Evolutionary conservation across 768 basidiomycete species (phyloP).

Genomic region (Suillus luteus): DNA sequence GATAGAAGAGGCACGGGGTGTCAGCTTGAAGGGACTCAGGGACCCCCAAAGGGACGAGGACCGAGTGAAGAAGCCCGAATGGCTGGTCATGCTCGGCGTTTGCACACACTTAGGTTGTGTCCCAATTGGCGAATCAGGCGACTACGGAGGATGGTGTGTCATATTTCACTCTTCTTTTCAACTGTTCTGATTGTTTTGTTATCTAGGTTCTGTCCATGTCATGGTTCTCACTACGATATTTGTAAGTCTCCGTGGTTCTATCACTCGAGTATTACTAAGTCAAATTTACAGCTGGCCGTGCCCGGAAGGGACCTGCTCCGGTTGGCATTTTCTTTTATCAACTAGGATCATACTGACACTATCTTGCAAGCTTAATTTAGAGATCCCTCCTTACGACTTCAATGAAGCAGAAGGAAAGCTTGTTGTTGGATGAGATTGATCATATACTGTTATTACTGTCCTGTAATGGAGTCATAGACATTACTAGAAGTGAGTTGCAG

Average conservation of each 20-base stretch:
- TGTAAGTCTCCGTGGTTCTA: constrained; percentile 50
- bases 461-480: constrained; percentile 23
- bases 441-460: constrained; percentile 15
- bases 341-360: constrained; percentile 14
- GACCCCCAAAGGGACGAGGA: constrained; percentile 92
- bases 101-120: constrained; percentile 99
- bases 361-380: constrained; percentile 77
- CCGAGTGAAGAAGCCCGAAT: constrained; percentile 92
- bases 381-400: constrained; percentile 88
- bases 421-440: constrained; percentile 66
- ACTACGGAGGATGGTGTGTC: constrained; percentile 95
- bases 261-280: constrained; percentile 16
- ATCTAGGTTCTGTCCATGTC: constrained; percentile 92
- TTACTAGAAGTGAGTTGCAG: constrained; percentile 24
- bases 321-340: constrained; percentile 45
- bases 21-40: constrained; percentile 84
- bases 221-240: constrained; percentile 98
- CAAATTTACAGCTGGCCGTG: constrained; percentile 73
- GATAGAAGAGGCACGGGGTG: constrained; percentile 86
- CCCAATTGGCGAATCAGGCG: constrained; percentile 96
- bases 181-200: constrained; percentile 4
- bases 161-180: not conserved
- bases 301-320: constrained; percentile 95
- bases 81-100: constrained; percentile 90
- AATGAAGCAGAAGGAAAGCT: constrained; percentile 86